Base-by-base conservation (phyloP, 768 basidiomycete species). In the Suillus decipiens region DNA sequence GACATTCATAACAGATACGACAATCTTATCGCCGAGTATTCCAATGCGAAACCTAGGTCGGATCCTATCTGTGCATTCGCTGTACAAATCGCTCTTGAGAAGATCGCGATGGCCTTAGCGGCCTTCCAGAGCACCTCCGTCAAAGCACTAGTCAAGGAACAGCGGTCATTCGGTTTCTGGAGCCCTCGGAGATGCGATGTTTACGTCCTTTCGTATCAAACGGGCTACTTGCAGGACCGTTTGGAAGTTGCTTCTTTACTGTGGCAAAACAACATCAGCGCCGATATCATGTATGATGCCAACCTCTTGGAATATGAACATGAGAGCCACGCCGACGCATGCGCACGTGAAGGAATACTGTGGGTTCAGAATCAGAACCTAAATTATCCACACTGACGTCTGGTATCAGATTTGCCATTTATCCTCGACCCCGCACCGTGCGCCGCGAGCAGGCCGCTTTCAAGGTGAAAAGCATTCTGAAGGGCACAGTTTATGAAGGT, bases 161-260 rank as follows among this genome's bases (percentile, higher is more conserved):
- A 88, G 64, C 85, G 86, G 12, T 93, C 93, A 0, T 95, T 93
- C 64, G 93, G 93, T 0, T 91, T 86, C 70, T 95, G 91, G 92
- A 91, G 90, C 73, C 93, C 93, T n/a, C 83, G 92, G 17, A 81
- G 92, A 43, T 94, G 93, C 67, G 93, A 95, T 66, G 93, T 95
- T 12, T 95, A 94, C 66, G 81, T 95, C 14, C 85, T 93, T 33
- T 91, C 91, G 0, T 91, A 88, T 64, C 87, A 90, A 64, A 79
- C 86, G 9, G 92, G 93, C 11, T 82, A 87, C 69, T 77, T 95
- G 41, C 85, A 87, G 65, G 93, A 93, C 59, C 82, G 93, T 48
- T 81, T 95, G 19, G 90, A 94, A 68, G 83, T 93, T 2, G 89
- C 86, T 14, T 79, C 90, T 0, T 83, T 88, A 57, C 77, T 95